phyloP scores from a whole-genome alignment of 2,329 filamentous ascomycete genomes.

The Colletotrichum godetiae region DNA sequence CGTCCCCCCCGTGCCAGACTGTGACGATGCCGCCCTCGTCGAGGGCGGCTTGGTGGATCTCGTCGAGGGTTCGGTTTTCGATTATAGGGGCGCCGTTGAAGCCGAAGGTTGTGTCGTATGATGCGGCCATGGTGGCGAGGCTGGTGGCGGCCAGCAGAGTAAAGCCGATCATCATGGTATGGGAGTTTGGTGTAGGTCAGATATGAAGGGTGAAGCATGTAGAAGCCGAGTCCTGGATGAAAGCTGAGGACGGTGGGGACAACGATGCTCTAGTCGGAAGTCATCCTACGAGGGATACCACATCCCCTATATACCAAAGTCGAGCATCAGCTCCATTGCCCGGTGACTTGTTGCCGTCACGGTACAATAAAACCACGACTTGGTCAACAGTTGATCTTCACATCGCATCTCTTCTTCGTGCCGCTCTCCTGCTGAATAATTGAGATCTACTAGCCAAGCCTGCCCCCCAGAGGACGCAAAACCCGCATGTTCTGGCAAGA shows the following conservation, averaged over 20 bases:
- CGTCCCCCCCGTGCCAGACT: conserved; percentile 61
- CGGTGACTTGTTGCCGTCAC: neutral
- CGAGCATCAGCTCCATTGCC: neutral
- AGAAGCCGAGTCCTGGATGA: neutral
- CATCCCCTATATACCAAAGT: neutral
- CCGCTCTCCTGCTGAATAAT: neutral
- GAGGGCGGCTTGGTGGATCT: conserved; percentile 61
- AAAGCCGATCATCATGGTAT: neutral
- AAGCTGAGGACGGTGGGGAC: neutral
- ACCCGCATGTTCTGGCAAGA: neutral
- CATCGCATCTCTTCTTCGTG: neutral
- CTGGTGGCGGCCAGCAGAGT: neutral
- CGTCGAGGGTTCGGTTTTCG: conserved; percentile 60
- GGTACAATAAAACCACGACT: neutral
- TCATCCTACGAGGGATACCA: neutral
- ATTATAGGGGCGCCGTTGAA: conserved; percentile 37
- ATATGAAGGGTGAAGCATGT: neutral
- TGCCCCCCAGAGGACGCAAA: neutral
- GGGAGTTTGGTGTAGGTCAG: no score
- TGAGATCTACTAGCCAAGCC: neutral
- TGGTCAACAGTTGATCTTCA: neutral
- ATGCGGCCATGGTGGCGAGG: neutral
- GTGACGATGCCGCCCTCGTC: conserved; percentile 58
- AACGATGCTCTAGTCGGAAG: neutral
- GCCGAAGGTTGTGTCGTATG: conserved; percentile 15